Base-by-base conservation (phyloP, 2,329 filamentous ascomycete genomes). In the Trichoderma afroharzianum region DNA sequence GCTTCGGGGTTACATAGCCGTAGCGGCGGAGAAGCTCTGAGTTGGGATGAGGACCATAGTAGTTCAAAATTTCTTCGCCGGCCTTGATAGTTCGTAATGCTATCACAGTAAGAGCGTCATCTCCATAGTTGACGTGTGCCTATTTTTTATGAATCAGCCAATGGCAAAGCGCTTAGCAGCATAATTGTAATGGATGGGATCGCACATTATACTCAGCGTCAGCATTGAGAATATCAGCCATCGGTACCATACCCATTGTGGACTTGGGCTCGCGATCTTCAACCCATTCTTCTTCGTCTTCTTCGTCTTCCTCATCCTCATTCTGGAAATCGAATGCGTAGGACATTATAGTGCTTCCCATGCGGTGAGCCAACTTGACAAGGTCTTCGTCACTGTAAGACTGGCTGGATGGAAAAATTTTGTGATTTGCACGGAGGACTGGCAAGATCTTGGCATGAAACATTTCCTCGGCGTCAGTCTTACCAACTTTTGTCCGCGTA, bases 331-430 rank as follows among this genome's bases (percentile, higher is more conserved):
- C 94, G 78, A 97, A 97, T 0, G 94, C 94, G 78, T 97, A 97
- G 0, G 94, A 92, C 94, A 97, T 97, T 75, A 97, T 95, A 18
- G 92, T 90, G 73, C 92, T 95, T 1, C 93, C 94, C 91, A 97
- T 95, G 9, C 89, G 87, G 79, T 97, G 94, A 67, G 92, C 92
- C 21, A 90, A 78, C 8, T 75, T 73, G 2, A 88, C 73, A 2
- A 90, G 79, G 28, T 86, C 81, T 1, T 82, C 80, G 30, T 88
- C 86, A 14, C 74, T 77, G 7, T 83, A 78, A 2, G 73, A 75
- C 6, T 72, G 74, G 75, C 81, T 76, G 0, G 79, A 79, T 0
- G 73, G 73, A 71, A 90, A 90, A 1, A 87, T 75, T 4, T 77
- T 67, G 6, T 81, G 77, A 70, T 88, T 79, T 6, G 79, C 77